Base-by-base conservation (phyloP, 306 rosid species). In the Phaseolus lunatus region DNA sequence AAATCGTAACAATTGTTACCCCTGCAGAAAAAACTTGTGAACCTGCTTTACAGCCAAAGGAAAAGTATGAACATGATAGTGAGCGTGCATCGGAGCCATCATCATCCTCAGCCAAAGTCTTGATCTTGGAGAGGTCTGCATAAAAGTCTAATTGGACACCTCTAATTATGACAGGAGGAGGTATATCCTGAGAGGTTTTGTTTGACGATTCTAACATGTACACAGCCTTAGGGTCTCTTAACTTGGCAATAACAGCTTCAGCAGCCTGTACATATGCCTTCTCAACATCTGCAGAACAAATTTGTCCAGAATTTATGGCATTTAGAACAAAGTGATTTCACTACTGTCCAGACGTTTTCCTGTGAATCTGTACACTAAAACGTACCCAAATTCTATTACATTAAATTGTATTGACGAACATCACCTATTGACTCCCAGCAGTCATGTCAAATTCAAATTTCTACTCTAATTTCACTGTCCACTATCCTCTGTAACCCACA, bases 171-270 rank as follows among this genome's bases (percentile, higher is more conserved):
- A 85, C 83, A 29, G 96, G 96, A 18, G 79, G 68, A 72, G 85
- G 90, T 72, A 54, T 74, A 76, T 90, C 97, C 16, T 29, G 67
- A 47, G 87, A 82, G 59, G 65, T 52, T 82, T 86, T 85, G 57
- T 70, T 65, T 57, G 52, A 26, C 14, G 85, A 26, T 79, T 90
- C 93, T 63, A 88, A 81, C 61, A 92, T 31, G 84, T 88, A 94
- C 52, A 73, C 89, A 29, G 78, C 86, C 77, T 64, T 86, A 50
- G 89, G 87, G 73, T 88, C 96, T 84, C 77, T 84, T 72, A 95
- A 86, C 83, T 87, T 88, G 66, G 90, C 87, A 87, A 88, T 77
- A 77, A 87, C 85, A 59, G 91, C 89, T 86, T 85, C 89, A 26
- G 70, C 88, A 70, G 91, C 88, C 65, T 45, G 78, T 20, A 26